A percentile compares a stretch with the other conserved stretches of the same genome.
Conservation (phyloP, 2,329 filamentous ascomycete genomes). For the Colletotrichum spinosum region DNA sequence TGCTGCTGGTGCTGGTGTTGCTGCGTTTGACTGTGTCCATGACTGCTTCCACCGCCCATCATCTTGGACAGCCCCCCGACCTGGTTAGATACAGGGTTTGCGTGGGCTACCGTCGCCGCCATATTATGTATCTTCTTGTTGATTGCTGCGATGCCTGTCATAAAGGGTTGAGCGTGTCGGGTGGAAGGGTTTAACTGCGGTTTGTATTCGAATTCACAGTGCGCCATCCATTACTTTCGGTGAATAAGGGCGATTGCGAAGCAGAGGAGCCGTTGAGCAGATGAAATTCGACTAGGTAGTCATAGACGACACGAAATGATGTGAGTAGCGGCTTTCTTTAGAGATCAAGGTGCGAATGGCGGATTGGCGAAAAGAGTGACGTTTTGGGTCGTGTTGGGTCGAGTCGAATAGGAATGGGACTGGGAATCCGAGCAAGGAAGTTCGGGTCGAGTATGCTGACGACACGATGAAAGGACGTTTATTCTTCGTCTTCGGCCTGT, state of each 20-base stretch:
- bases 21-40: slow-evolving; percentile 21
- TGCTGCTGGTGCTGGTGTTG: slow-evolving; percentile 22
- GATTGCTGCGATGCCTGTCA: slow-evolving; percentile 31
- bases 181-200: not conserved
- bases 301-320: too few species aligned
- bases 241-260: not conserved
- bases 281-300: too few species aligned
- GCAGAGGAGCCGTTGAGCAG: too few species aligned
- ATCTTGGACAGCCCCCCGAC: slow-evolving; percentile 35
- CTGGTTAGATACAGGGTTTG: slow-evolving; percentile 29
- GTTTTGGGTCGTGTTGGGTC: too few species aligned
- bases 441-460: too few species aligned
- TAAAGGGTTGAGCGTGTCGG: slow-evolving; percentile 12
- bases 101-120: slow-evolving; percentile 36
- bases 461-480: too few species aligned
- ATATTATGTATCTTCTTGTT: slow-evolving; percentile 35
- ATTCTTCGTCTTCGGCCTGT: too few species aligned
- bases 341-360: too few species aligned
- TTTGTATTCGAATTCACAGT: slow-evolving; percentile 24
- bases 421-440: too few species aligned
- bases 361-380: too few species aligned
- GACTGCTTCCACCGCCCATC: slow-evolving; percentile 24
- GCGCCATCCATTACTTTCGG: slow-evolving; percentile 19
- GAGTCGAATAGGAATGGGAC: too few species aligned
- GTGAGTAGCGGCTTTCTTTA: not conserved